Conservation (phyloP, 306 rosid genomes). For the Prunus davidiana region DNA sequence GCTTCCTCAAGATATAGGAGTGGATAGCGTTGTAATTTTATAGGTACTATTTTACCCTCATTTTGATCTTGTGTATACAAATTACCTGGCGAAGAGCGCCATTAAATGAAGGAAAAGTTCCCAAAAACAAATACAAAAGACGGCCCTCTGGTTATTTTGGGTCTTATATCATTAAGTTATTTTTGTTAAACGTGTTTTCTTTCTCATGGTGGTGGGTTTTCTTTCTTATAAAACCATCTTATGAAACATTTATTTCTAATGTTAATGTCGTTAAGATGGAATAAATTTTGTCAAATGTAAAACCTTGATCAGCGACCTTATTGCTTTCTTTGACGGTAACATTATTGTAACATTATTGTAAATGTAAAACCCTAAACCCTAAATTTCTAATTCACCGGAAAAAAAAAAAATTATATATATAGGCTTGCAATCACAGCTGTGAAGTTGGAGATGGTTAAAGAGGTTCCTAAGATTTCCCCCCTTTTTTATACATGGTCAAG, state of each 20-base stretch:
- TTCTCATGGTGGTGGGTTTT: neutral
- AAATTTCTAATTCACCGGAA: no score
- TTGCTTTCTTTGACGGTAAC: neutral
- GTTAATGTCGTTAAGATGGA: neutral
- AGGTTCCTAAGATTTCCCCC: neutral
- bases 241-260: neutral
- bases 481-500: constrained; percentile 32
- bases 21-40: neutral
- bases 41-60: neutral
- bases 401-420: no score
- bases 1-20: neutral
- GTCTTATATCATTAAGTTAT: neutral
- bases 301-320: neutral
- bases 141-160: neutral
- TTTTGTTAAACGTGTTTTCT: neutral
- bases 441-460: constrained; percentile 15
- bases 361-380: no score
- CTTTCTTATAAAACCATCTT: neutral
- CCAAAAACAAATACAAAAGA: neutral
- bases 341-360: no score
- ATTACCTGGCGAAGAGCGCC: neutral
- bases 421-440: neutral
- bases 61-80: neutral
- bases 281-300: neutral
- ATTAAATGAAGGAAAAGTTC: neutral